Evolutionary conservation across 2,329 filamentous ascomycete species (phyloP).

Genomic region (Claviceps cyperi): DNA sequence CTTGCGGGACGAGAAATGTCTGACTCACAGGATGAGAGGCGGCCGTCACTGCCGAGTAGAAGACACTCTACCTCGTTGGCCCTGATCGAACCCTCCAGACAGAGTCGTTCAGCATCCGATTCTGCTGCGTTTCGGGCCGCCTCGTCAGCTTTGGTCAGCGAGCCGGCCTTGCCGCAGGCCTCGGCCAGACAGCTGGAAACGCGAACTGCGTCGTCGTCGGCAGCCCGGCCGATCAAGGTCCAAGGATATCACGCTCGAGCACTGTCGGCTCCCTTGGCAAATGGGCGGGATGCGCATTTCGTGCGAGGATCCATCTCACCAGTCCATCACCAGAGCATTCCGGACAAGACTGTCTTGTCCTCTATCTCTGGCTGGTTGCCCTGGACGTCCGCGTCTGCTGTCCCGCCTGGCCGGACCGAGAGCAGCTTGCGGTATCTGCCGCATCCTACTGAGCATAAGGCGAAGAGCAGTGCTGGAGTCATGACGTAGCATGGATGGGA

Average conservation of each 20-base stretch:
- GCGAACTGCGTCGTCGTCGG: slow-evolving; percentile 16
- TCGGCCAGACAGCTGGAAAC: slow-evolving; percentile 37
- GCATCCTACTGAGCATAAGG: background rate
- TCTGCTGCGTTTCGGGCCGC: slow-evolving; percentile 19
- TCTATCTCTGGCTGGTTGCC: slow-evolving; percentile 32
- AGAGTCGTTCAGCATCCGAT: slow-evolving; percentile 16
- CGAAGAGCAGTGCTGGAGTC: too few relatives aligned
- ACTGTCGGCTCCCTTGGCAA: slow-evolving; percentile 4
- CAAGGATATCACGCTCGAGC: background rate
- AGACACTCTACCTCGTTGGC: slow-evolving; percentile 21
- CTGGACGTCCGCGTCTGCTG: slow-evolving; percentile 20
- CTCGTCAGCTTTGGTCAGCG: slow-evolving; percentile 33
- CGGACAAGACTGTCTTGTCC: slow-evolving; percentile 19
- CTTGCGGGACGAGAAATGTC: slow-evolving; percentile 16
- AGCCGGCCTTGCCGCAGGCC: slow-evolving; percentile 42
- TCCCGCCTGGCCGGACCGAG: slow-evolving; percentile 1
- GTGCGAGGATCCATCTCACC: slow-evolving; percentile 16
- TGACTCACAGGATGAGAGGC: slow-evolving; percentile 7
- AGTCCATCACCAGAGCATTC: slow-evolving; percentile 8
- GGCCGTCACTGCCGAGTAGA: slow-evolving; percentile 9
- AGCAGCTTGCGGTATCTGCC: slow-evolving; percentile 3
- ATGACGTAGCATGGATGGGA: too few relatives aligned
- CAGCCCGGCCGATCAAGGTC: slow-evolving; percentile 1
- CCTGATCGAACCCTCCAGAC: slow-evolving; percentile 23
- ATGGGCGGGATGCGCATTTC: slow-evolving; percentile 14